These are phyloP conservation scores for Melampsora larici-populina DNA, from an alignment of 1,284 basidiomycete species.

Conservation along the genomic window DNA sequence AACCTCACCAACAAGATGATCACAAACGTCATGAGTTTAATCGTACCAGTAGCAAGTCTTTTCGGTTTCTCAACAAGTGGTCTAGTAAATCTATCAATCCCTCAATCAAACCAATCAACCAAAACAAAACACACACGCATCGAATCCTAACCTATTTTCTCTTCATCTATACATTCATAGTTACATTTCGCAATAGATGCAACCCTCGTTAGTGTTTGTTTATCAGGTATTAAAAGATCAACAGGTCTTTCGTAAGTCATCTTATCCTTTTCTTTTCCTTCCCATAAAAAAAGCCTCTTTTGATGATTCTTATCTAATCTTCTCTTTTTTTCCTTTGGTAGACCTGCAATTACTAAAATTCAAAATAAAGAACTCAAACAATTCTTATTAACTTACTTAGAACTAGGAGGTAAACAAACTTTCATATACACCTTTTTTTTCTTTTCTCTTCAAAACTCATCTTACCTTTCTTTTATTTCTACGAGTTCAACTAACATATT, in stretches of 20 bases:
- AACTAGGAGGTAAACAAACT: constrained; percentile 21
- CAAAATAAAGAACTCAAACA: constrained; percentile 36
- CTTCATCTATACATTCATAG: constrained; percentile 2
- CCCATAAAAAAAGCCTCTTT: too few species aligned
- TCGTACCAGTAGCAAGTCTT: constrained; percentile 33
- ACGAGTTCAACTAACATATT: too few species aligned
- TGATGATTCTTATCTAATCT: neutral
- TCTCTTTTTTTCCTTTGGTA: neutral
- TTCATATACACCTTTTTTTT: neutral
- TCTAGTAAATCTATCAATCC: constrained; percentile 15
- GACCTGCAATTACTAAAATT: constrained; percentile 35
- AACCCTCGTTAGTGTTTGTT: constrained; percentile 31
- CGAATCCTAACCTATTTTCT: neutral
- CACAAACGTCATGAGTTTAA: constrained; percentile 22
- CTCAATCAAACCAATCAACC: neutral
- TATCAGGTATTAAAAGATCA: constrained; percentile 32
- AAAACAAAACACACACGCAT: too few species aligned
- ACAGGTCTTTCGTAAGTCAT: constrained; percentile 34
- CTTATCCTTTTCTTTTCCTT: too few species aligned
- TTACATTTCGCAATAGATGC: constrained; percentile 37
- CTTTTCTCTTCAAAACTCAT: neutral
- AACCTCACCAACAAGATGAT: constrained; percentile 26
- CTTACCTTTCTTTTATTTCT: neutral
- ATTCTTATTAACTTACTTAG: constrained; percentile 25
- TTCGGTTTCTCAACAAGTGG: constrained; percentile 38